These are phyloP conservation scores for Oryza nivara DNA, from an alignment of 176 grass and related monocot species.

Conservation along the genomic window DNA sequence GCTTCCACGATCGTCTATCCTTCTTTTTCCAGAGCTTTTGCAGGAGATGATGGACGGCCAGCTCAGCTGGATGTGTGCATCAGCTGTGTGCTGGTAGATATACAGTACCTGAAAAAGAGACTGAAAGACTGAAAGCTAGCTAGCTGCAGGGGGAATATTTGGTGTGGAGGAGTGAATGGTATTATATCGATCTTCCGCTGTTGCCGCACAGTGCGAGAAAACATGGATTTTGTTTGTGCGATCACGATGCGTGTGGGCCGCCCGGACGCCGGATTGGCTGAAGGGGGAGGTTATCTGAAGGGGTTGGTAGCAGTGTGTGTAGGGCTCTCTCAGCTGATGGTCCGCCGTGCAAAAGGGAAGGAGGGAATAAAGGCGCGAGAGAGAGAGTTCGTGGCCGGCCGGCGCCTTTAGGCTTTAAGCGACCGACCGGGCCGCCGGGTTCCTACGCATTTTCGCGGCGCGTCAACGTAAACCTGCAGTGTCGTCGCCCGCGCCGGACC, in stretches of 20 bases:
- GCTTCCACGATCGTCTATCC: neutral
- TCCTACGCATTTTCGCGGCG: neutral
- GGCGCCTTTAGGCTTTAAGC: neutral
- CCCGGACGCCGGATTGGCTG: neutral
- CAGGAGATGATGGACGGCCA: neutral
- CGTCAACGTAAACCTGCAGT: neutral
- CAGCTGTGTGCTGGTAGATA: neutral
- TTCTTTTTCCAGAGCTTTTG: neutral
- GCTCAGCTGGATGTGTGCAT: neutral
- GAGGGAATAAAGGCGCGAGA: neutral
- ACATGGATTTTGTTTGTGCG: conserved; percentile 36
- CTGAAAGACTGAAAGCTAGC: neutral
- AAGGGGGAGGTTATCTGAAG: neutral
- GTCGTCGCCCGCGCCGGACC: neutral
- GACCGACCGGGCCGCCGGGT: neutral
- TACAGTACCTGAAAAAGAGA: neutral
- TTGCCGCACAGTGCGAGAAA: conserved; percentile 12
- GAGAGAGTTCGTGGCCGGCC: neutral
- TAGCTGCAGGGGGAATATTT: neutral
- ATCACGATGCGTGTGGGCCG: conserved; percentile 14
- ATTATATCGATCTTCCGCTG: neutral
- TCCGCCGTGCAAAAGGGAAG: neutral
- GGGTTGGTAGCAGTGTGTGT: neutral
- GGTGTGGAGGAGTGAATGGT: neutral
- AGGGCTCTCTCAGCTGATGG: neutral